phyloP scores from a whole-genome alignment of 768 basidiomycete species.

The Dentipellis fragilis region DNA sequence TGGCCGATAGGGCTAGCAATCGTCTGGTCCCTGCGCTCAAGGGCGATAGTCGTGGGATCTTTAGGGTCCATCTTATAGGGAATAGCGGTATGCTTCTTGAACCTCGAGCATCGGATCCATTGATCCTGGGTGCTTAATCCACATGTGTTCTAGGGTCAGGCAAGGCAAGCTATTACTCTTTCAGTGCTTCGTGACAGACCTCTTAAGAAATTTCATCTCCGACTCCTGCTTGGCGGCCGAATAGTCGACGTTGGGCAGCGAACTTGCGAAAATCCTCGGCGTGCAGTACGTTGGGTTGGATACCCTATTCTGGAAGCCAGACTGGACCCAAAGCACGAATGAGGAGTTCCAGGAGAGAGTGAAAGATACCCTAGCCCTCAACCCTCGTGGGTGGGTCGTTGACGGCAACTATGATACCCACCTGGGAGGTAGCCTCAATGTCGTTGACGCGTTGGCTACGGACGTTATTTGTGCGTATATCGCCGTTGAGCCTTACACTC shows the following conservation, averaged over 20 bases:
- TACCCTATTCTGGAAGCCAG: conserved; percentile 36
- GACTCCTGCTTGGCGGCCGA: too few relatives aligned
- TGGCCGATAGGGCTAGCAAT: too few relatives aligned
- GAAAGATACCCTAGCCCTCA: conserved; percentile 16
- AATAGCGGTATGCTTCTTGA: conserved; percentile 37
- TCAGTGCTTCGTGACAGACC: too few relatives aligned
- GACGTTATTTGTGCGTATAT: conserved; percentile 42
- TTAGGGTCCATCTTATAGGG: conserved; percentile 38
- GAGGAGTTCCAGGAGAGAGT: background rate
- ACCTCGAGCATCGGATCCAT: background rate
- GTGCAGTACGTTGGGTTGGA: conserved; percentile 41
- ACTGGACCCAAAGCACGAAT: conserved; percentile 24
- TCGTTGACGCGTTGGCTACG: conserved; percentile 31
- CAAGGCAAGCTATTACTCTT: conserved; percentile 21
- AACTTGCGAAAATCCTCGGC: conserved; percentile 32
- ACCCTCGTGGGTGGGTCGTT: conserved; percentile 38
- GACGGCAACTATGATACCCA: conserved; percentile 34
- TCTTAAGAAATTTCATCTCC: too few relatives aligned
- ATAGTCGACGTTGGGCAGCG: conserved; percentile 38
- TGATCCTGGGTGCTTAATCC: background rate
- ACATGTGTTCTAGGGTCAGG: conserved; percentile 22
- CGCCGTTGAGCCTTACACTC: background rate
- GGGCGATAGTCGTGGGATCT: conserved; percentile 37
- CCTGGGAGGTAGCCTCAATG: conserved; percentile 15
- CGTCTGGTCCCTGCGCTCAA: background rate